Evolutionary conservation across 257 asterid species (phyloP).

Genomic region (Nicotiana knightiana): DNA sequence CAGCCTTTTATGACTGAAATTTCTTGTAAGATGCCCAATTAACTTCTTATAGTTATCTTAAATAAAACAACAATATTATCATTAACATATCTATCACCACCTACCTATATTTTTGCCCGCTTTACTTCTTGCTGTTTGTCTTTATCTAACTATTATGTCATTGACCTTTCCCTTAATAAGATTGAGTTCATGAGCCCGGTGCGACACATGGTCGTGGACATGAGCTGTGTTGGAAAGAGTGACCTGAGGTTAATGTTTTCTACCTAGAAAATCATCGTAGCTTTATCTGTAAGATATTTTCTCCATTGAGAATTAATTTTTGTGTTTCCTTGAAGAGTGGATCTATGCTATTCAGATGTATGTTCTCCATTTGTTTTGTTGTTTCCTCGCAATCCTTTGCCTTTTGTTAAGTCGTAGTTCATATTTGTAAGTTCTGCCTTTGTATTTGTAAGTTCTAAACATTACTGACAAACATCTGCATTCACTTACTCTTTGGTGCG

Average conservation of each 20-base stretch:
- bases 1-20: neutral
- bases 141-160: neutral
- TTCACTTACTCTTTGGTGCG: too few relatives aligned
- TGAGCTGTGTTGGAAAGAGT: constrained; percentile 39
- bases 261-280: constrained; percentile 25
- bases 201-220: constrained; percentile 40
- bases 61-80: neutral
- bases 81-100: neutral
- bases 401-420: neutral
- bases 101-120: neutral
- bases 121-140: neutral
- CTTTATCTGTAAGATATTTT: constrained; percentile 29
- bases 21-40: neutral
- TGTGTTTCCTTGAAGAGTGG: neutral
- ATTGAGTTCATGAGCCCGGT: constrained; percentile 30
- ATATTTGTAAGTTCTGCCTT: neutral
- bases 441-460: neutral
- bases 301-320: neutral
- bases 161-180: constrained; percentile 7
- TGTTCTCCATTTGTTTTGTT: neutral
- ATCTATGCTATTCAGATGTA: neutral
- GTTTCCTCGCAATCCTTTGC: neutral
- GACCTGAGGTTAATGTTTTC: constrained; percentile 44
- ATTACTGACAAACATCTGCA: neutral
- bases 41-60: neutral